Evolutionary conservation across 1,139 yeast genomes (phyloP), one percentile per base, ranked within the genome.

Genomic region (Suhomyces choctaworum): DNA sequence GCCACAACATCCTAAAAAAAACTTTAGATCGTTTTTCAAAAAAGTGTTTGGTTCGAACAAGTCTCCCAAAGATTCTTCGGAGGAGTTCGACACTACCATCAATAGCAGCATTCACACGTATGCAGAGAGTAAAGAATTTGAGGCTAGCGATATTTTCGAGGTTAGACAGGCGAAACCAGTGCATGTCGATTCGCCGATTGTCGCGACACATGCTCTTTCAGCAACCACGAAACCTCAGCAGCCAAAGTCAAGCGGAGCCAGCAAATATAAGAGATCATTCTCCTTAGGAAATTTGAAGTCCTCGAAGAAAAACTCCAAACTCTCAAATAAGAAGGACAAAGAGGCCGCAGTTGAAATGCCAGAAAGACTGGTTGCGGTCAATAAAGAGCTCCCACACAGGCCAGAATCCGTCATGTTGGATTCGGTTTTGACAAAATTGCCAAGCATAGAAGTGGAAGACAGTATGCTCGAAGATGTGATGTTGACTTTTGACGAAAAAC

Each of bases 391-490:
- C 22, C 20, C 27, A 12, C 16, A 31, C 8, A 29, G 34, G 27
- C 37, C 39, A 3, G 39, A 32, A 5, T 32, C 36, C 8, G 25
- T 27, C 10, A 17, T 39, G 11, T 16, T 27, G 20, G 33, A 31
- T 8, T 23, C 40, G 7, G 36, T 24, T 4, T 21, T 40, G 10
- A 32, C 39, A 5, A 48, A 54, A 31, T 51, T 66, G 20, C 71
- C 70, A 5, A 53, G 53, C 22, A 50, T 65, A 32, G 70, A 65
- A 39, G 52, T 55, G 7, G 70, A 64, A 16, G 52, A 51, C 17
- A 43, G 56, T 32, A 41, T 66, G 47, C 62, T 66, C 42, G 67
- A 58, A 27, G 73, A 66, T 32, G 49, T 66, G 48, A 46, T 66
- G 49, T 39, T 35, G 17, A 34, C 41, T 2, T 34, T 37, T 34